Percentiles rank a stretch among this genome's conserved stretches.
These are phyloP conservation scores for Colletotrichum tabaci DNA, from an alignment of 2,329 filamentous ascomycete species.

Conservation along the genomic window DNA sequence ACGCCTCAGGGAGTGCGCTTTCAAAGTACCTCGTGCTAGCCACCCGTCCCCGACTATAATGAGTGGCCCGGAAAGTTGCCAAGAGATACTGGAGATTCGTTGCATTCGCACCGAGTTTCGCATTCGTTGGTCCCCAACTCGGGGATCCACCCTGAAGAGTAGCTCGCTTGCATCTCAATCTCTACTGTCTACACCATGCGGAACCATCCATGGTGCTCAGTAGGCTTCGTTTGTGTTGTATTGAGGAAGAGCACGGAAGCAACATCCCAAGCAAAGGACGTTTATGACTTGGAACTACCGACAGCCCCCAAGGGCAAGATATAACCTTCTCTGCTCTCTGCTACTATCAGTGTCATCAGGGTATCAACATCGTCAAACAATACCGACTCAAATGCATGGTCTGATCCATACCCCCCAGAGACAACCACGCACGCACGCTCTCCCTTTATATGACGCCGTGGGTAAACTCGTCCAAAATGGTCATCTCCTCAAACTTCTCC, in stretches of 20 bases:
- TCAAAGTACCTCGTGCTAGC: no score
- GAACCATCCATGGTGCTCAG: background rate
- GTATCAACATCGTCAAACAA: background rate
- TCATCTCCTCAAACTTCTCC: slow-evolving; percentile 49
- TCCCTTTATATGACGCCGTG: slow-evolving; percentile 18
- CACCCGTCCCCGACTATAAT: no score
- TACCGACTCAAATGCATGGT: background rate
- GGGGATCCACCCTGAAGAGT: slow-evolving; percentile 6
- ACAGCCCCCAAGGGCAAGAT: background rate
- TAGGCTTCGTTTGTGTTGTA: background rate
- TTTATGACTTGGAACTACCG: background rate
- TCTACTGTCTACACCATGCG: slow-evolving; percentile 9
- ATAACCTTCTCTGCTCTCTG: background rate
- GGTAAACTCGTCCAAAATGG: slow-evolving; percentile 35
- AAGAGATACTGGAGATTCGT: no score
- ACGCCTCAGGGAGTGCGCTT: background rate
- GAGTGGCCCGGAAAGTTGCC: no score
- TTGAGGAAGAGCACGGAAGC: background rate
- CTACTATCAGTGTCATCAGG: background rate
- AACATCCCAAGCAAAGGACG: background rate
- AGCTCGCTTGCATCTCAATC: background rate
- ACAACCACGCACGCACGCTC: no score
- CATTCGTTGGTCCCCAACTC: background rate
- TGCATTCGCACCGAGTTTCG: background rate
- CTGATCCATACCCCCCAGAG: background rate